Conservation (phyloP, 768 basidiomycete species). For the Coprinellus micaceus region DNA sequence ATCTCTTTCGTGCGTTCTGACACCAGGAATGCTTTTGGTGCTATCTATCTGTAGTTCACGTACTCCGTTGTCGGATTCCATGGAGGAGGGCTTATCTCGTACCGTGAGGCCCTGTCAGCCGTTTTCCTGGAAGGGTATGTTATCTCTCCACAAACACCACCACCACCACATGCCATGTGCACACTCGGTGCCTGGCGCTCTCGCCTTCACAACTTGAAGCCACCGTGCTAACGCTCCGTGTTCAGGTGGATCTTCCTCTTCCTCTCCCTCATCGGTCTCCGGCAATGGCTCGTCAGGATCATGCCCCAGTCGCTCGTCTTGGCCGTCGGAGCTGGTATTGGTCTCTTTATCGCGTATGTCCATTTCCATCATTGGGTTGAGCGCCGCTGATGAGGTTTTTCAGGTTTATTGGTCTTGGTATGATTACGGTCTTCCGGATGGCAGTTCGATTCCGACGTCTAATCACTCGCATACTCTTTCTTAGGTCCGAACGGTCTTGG, state of each 20-base stretch:
- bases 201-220: no score
- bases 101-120: slow-evolving; percentile 70
- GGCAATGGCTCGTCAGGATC: slow-evolving; percentile 85
- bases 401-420: slow-evolving; percentile 75
- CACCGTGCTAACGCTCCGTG: slow-evolving; percentile 2
- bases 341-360: slow-evolving; percentile 78
- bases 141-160: no score
- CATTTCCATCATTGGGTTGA: background rate
- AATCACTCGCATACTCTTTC: background rate
- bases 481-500: slow-evolving; percentile 64
- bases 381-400: slow-evolving; percentile 8
- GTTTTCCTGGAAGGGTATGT: slow-evolving; percentile 83
- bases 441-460: background rate
- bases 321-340: slow-evolving; percentile 84
- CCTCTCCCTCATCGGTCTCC: slow-evolving; percentile 76
- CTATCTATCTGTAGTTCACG: slow-evolving; percentile 57
- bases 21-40: no score
- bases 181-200: no score
- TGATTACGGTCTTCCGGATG: slow-evolving; percentile 12
- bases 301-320: slow-evolving; percentile 87
- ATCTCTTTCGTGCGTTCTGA: slow-evolving; percentile 25
- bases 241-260: slow-evolving; percentile 76
- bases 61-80: slow-evolving; percentile 88
- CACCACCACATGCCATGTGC: no score
- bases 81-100: slow-evolving; percentile 68